A percentile compares a stretch with the other conserved stretches of the same genome.
phyloP scores from a whole-genome alignment of 768 basidiomycete genomes.

The Suillus luteus region DNA sequence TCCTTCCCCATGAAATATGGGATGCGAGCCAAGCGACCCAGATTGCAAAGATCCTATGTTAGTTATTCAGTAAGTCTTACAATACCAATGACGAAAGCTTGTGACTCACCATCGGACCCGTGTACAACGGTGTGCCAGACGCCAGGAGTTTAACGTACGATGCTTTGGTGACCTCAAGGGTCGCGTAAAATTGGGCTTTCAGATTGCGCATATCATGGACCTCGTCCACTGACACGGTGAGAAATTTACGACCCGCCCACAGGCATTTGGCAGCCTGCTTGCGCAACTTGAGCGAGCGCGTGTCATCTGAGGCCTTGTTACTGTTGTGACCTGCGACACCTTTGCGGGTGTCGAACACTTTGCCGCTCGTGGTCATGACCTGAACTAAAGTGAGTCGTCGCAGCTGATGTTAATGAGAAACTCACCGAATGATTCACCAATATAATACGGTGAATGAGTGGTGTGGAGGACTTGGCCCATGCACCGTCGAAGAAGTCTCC shows the following conservation, averaged over 20 bases:
- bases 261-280: background rate
- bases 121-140: conserved; percentile 33
- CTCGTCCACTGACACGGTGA: conserved; percentile 26
- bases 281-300: background rate
- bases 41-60: conserved; percentile 28
- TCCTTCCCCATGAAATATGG: conserved; percentile 24
- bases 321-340: background rate
- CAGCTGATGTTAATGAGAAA: too few relatives aligned
- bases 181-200: conserved; percentile 19
- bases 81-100: background rate
- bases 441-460: background rate
- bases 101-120: conserved; percentile 18
- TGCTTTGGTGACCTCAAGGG: conserved; percentile 15
- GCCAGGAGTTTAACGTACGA: conserved; percentile 18
- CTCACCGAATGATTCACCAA: conserved; percentile 1
- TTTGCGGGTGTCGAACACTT: background rate
- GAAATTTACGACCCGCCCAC: conserved; percentile 16
- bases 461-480: background rate
- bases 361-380: background rate
- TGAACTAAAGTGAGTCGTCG: background rate
- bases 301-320: background rate
- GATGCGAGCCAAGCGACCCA: conserved; percentile 32
- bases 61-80: too few relatives aligned
- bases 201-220: conserved; percentile 27
- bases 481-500: background rate